Evolutionary conservation across 2,329 filamentous ascomycete species (phyloP).

Genomic region (Venturia carpophila): DNA sequence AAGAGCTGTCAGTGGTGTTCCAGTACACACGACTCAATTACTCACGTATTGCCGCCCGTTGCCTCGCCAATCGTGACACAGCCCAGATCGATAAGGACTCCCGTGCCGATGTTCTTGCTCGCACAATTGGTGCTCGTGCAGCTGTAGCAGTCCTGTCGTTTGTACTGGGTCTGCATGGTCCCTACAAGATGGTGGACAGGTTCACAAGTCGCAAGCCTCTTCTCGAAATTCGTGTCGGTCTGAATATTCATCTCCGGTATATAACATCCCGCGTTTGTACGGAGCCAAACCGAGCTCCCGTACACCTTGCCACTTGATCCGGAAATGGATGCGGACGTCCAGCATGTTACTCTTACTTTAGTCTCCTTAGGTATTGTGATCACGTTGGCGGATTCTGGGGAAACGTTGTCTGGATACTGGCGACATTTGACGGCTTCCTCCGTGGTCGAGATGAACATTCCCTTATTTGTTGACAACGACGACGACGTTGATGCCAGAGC

Average conservation of each 20-base stretch:
- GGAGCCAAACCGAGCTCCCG: conserved; percentile 10
- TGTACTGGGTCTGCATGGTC: conserved; percentile 1
- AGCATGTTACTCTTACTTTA: background rate
- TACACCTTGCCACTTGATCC: conserved; percentile 8
- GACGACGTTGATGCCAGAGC: background rate
- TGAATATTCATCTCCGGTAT: conserved; percentile 10
- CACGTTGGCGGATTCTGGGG: background rate
- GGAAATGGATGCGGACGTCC: background rate
- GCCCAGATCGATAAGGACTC: background rate
- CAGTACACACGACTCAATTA: background rate
- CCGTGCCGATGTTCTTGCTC: conserved; percentile 4
- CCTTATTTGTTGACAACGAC: background rate
- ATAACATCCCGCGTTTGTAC: conserved; percentile 7
- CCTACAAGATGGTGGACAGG: conserved; percentile 8
- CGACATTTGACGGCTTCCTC: conserved; percentile 8
- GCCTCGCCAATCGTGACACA: conserved; percentile 6
- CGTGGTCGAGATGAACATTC: background rate
- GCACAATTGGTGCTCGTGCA: conserved; percentile 12
- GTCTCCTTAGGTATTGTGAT: background rate
- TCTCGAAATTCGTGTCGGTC: background rate
- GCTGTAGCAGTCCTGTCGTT: background rate
- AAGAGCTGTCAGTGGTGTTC: background rate
- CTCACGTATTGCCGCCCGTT: conserved; percentile 17
- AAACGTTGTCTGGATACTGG: background rate
- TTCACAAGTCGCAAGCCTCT: background rate